Evolutionary conservation across 2,329 filamentous ascomycete species (phyloP), one percentile per base, ranked within the genome.

Genomic region (Ceratocystis huliohia): DNA sequence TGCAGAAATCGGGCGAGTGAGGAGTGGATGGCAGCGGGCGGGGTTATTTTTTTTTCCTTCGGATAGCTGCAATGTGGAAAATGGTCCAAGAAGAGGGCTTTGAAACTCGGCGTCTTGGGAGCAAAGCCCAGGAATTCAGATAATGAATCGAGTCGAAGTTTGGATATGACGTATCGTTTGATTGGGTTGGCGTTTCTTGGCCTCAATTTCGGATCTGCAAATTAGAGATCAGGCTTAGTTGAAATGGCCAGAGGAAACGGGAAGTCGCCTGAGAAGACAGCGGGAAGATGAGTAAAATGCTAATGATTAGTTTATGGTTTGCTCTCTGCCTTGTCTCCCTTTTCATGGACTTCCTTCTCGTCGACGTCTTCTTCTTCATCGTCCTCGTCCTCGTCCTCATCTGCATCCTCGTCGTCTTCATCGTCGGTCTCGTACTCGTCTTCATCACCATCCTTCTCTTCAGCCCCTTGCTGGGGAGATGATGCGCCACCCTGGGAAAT

Each of bases 381-480:
- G 17, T 68, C 50, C 1, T 64, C 59, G 4, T 63, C 63, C 20
- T 66, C 66, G 5, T 65, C 65, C 33, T 69, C 65, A 7, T 50
- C 66, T 3, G 67, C 65, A 1, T 69, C 62, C 8, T 66, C 57
- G 37, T 67, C 41, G 3, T 63, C 61, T n/a, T 53, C 20, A 20
- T 63, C 59, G n/a, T 65, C 30, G 37, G 33, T 65, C 25, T 68
- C 61, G 3, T 67, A 46, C 15, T 66, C 57, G 37, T 68, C 50
- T 1, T 64, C 61, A 20, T 59, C 53, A 45, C 65, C 66, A 8
- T 65, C 66, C 44, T 69, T 64, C 4, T 65, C 64, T 17, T 57
- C 65, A 17, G 37, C 25, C 15, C 68, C 68, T 10, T 69, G 64
- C 13, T 68, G 65, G 2, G 67, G 56, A 15, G 56, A 33, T 63